Conservation (phyloP, 2,329 filamentous ascomycete genomes). For the Diaporthe ilicicola region DNA sequence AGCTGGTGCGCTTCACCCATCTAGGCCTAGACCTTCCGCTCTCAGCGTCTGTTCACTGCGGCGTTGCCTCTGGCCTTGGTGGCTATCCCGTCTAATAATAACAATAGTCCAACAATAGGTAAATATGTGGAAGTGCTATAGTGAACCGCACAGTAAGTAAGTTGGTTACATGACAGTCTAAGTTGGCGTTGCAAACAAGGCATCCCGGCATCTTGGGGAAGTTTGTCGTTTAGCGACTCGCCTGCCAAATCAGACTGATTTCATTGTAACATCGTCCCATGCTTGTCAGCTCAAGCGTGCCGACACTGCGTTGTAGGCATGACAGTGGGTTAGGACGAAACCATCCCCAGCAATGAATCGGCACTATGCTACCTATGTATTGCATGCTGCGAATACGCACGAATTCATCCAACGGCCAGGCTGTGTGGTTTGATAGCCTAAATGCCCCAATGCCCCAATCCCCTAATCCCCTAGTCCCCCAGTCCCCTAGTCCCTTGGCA, state of each 20-base stretch:
- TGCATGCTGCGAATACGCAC: background rate
- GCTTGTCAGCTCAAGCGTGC: background rate
- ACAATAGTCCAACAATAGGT: background rate
- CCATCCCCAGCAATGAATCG: constrained; percentile 1
- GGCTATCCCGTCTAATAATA: constrained; percentile 12
- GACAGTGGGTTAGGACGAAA: constrained; percentile 7
- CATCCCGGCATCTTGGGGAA: background rate
- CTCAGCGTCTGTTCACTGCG: background rate
- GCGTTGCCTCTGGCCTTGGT: background rate
- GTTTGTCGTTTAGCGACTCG: background rate
- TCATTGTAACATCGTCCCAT: background rate
- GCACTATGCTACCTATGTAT: background rate
- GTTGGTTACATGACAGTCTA: background rate
- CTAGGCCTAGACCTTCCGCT: constrained; percentile 6
- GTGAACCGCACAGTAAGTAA: background rate
- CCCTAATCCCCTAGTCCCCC: background rate
- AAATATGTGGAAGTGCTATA: background rate
- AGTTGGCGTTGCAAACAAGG: background rate
- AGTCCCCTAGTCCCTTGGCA: too few species aligned
- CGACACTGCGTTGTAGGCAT: background rate
- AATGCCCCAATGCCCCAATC: background rate
- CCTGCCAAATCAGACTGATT: background rate
- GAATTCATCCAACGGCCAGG: background rate
- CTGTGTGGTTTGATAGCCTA: background rate
- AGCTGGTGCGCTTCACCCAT: background rate